These are phyloP conservation scores for Aspergillus hortae DNA, from an alignment of 2,329 filamentous ascomycete species.

Conservation along the genomic window DNA sequence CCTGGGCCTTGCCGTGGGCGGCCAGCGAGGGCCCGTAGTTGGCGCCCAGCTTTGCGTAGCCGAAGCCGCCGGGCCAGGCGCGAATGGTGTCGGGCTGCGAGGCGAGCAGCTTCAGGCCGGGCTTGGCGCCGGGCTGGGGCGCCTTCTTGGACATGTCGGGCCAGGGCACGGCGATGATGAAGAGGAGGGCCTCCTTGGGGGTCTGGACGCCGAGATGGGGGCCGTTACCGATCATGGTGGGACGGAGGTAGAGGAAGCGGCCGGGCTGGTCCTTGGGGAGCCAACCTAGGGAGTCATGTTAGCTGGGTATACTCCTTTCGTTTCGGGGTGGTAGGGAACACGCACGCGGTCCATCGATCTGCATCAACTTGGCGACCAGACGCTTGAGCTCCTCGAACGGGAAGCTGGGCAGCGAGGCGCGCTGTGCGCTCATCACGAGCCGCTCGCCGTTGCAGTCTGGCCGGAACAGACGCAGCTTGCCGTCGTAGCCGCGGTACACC, in stretches of 20 bases:
- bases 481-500: conserved; percentile 65
- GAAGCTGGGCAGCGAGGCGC: conserved; percentile 74
- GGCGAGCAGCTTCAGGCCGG: conserved; percentile 66
- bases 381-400: conserved; percentile 67
- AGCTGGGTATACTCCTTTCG: background rate
- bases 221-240: conserved; percentile 81
- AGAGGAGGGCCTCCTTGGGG: conserved; percentile 82
- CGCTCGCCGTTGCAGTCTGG: conserved; percentile 68
- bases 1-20: conserved; percentile 70
- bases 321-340: conserved; percentile 1
- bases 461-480: conserved; percentile 73
- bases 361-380: conserved; percentile 69
- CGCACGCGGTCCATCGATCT: conserved; percentile 52
- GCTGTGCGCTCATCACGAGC: conserved; percentile 52
- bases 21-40: conserved; percentile 86
- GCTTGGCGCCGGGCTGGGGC: conserved; percentile 16
- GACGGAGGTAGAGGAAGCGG: conserved; percentile 80
- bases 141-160: conserved; percentile 31
- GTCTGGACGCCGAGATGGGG: conserved; percentile 75
- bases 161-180: conserved; percentile 62
- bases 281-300: conserved; percentile 58
- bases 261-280: conserved; percentile 59
- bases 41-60: conserved; percentile 86
- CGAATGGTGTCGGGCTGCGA: conserved; percentile 78
- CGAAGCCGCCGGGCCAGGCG: conserved; percentile 91